A percentile compares a stretch with the other conserved stretches of the same genome.
Conservation (phyloP, 129 eudicot species). For the Glebionis coronaria region DNA sequence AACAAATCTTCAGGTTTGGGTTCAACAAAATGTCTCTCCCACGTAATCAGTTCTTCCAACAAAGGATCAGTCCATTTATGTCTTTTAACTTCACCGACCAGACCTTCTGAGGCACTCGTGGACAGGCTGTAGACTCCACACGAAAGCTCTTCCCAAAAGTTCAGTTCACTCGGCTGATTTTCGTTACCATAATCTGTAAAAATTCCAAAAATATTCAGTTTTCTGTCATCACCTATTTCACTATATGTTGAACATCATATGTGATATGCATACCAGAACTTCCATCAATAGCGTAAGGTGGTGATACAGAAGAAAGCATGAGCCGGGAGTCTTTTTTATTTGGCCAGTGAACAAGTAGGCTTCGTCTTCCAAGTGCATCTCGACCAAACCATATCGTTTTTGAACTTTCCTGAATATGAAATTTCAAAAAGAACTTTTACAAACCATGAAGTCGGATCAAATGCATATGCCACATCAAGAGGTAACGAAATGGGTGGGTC, state of each 20-base stretch:
- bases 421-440: conserved; percentile 11
- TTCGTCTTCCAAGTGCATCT: conserved; percentile 96
- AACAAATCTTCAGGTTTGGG: conserved; percentile 49
- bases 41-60: conserved; percentile 63
- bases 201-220: background rate
- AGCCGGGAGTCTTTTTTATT: conserved; percentile 53
- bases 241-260: background rate
- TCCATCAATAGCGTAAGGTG: conserved; percentile 39
- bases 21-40: conserved; percentile 71
- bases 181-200: conserved; percentile 43
- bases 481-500: background rate
- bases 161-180: conserved; percentile 25
- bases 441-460: background rate
- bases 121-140: conserved; percentile 85
- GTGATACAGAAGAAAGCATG: conserved; percentile 83
- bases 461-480: conserved; percentile 7
- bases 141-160: conserved; percentile 93
- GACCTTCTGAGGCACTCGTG: conserved; percentile 29
- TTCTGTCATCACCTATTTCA: conserved; percentile 4
- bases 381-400: conserved; percentile 92
- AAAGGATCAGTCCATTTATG: conserved; percentile 68
- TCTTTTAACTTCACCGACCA: conserved; percentile 48
- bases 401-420: conserved; percentile 48
- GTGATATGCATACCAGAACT: conserved; percentile 18
- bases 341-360: conserved; percentile 97